phyloP scores from a whole-genome alignment of 805 yeast genomes.

The Danielia oregonensis region DNA sequence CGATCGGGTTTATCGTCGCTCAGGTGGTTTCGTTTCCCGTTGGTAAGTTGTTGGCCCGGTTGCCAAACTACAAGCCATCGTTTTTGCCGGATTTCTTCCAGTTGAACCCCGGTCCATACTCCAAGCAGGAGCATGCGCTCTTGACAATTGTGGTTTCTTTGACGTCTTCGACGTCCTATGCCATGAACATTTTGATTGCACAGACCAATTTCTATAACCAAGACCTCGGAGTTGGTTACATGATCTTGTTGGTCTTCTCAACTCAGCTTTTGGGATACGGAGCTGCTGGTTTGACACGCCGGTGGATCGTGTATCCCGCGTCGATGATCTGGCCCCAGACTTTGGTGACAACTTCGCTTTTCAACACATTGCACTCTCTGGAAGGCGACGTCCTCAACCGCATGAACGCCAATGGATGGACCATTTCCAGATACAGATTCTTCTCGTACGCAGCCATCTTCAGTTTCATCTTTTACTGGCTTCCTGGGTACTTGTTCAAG shows the following conservation, averaged over 20 bases:
- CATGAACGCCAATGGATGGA: conserved; percentile 16
- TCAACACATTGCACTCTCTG: conserved; percentile 14
- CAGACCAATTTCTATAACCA: conserved; percentile 12
- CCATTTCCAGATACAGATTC: conserved; percentile 15
- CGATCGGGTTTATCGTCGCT: conserved; percentile 23
- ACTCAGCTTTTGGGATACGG: conserved; percentile 28
- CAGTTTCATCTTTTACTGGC: conserved; percentile 12
- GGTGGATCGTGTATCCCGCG: conserved; percentile 14
- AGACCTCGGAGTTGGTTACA: conserved; percentile 19
- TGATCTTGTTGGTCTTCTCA: conserved; percentile 27
- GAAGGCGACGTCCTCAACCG: conserved; percentile 8
- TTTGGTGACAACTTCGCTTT: conserved; percentile 18
- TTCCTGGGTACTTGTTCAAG: conserved; percentile 10
- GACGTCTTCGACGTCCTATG: conserved; percentile 16
- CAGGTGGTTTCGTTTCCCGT: conserved; percentile 23
- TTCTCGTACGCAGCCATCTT: conserved; percentile 9
- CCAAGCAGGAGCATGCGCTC: conserved; percentile 12
- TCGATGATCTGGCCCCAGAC: conserved; percentile 16
- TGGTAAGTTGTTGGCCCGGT: conserved; percentile 17
- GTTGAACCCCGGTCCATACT: conserved; percentile 20
- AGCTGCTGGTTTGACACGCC: conserved; percentile 24
- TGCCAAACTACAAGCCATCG: conserved; percentile 9
- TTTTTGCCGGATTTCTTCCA: conserved; percentile 14
- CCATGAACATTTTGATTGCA: conserved; percentile 19
- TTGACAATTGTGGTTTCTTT: conserved; percentile 16